Evolutionary conservation across 192 early-diverging fungal species (phyloP).

Genomic region (Umbelopsis isabellina): DNA sequence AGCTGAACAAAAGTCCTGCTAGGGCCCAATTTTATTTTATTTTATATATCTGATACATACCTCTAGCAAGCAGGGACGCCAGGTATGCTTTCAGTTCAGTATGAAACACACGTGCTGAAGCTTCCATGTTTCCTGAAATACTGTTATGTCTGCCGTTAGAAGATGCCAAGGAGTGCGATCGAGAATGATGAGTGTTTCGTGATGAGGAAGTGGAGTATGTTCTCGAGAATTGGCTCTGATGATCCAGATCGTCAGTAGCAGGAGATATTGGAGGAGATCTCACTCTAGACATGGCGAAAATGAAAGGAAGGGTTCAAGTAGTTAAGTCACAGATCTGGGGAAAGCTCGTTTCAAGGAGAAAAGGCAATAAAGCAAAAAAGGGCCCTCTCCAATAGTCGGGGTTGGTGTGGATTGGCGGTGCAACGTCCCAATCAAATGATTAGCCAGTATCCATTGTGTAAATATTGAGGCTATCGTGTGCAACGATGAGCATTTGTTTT

Average conservation of each 20-base stretch:
- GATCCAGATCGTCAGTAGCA: conserved; percentile 13
- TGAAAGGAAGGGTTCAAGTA: conserved; percentile 16
- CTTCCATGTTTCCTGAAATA: conserved; percentile 6
- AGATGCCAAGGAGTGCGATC: conserved; percentile 28
- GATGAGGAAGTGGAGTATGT: conserved; percentile 19
- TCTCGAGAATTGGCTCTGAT: conserved; percentile 16
- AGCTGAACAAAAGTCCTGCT: conserved; percentile 12
- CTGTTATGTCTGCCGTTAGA: conserved; percentile 18
- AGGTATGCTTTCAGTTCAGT: conserved; percentile 36
- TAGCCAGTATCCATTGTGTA: not conserved
- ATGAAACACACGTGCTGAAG: conserved; percentile 27
- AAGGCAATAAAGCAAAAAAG: not conserved
- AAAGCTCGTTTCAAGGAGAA: not conserved
- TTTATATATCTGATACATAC: conserved; percentile 19
- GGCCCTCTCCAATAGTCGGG: not conserved
- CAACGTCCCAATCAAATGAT: conserved; percentile 16
- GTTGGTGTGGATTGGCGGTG: conserved; percentile 1
- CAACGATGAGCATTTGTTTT: not conserved
- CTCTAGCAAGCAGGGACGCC: conserved; percentile 32
- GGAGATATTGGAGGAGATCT: conserved; percentile 21
- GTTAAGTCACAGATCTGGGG: not conserved
- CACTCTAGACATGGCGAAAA: conserved; percentile 17
- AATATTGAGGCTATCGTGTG: not conserved
- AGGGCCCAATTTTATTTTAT: not conserved
- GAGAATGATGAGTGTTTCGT: conserved; percentile 25